phyloP scores from a whole-genome alignment of 257 asterid genomes.

The Solanum okadae region DNA sequence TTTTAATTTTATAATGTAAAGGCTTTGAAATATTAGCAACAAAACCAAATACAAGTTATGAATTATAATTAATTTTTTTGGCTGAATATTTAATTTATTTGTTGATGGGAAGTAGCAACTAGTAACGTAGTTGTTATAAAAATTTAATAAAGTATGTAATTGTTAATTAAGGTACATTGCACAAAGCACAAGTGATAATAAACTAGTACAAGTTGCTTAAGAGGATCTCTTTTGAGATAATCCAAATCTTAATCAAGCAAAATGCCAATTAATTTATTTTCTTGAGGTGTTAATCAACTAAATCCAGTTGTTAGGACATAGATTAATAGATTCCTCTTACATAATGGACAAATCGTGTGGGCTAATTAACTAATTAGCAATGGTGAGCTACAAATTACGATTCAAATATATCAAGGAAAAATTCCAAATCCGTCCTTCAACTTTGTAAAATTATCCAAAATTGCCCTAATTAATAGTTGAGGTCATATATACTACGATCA shows the following conservation, averaged over 20 bases:
- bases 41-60: neutral
- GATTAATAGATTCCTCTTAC: neutral
- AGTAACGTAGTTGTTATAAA: neutral
- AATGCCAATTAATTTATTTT: neutral
- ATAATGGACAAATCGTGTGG: constrained; percentile 1
- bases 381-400: neutral
- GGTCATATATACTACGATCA: neutral
- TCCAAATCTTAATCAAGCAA: constrained; percentile 2
- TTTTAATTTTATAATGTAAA: neutral
- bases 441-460: neutral
- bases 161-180: neutral
- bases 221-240: neutral
- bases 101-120: neutral
- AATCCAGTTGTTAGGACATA: constrained; percentile 5
- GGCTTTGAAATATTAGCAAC: neutral
- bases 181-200: neutral
- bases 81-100: neutral
- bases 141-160: neutral
- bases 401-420: neutral
- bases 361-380: neutral
- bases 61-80: neutral
- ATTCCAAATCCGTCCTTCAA: neutral
- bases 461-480: neutral
- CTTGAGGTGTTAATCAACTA: neutral
- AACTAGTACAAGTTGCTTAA: neutral